Evolutionary conservation across 345 rosid species (phyloP).

Genomic region (Streptanthus diversifolius): DNA sequence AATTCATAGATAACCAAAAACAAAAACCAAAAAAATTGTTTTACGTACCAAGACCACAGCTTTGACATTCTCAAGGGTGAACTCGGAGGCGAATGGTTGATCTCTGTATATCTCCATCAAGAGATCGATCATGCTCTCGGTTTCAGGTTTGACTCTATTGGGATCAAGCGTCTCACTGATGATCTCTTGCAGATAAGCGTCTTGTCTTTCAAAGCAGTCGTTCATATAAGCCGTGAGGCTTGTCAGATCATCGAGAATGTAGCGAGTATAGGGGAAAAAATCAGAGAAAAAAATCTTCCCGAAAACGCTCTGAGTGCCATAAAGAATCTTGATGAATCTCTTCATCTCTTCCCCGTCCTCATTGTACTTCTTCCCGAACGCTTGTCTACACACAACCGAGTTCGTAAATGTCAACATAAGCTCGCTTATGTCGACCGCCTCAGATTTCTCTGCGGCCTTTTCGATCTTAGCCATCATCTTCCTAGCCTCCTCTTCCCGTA

Average conservation of each 20-base stretch:
- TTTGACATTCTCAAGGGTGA: slow-evolving; percentile 33
- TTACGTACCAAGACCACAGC: slow-evolving; percentile 24
- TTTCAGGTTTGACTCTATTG: slow-evolving; percentile 30
- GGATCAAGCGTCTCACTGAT: slow-evolving; percentile 8
- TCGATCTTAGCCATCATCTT: slow-evolving; percentile 27
- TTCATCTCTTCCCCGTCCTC: slow-evolving; percentile 35
- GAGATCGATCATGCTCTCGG: slow-evolving; percentile 35
- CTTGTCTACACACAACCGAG: slow-evolving; percentile 34
- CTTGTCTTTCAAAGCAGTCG: too few relatives aligned
- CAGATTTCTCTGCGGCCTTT: neutral
- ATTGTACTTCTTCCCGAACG: slow-evolving; percentile 38
- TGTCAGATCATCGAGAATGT: too few relatives aligned
- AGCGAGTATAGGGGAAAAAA: slow-evolving; percentile 21
- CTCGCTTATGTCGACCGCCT: slow-evolving; percentile 29
- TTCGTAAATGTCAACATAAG: slow-evolving; percentile 28
- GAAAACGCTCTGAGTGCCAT: slow-evolving; percentile 29
- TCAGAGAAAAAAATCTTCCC: slow-evolving; percentile 33
- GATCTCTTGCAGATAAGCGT: too few relatives aligned
- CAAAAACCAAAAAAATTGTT: neutral
- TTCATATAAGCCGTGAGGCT: too few relatives aligned
- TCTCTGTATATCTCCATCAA: slow-evolving; percentile 18
- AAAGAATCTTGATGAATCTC: slow-evolving; percentile 29
- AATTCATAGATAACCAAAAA: neutral
- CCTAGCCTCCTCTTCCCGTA: slow-evolving; percentile 32
- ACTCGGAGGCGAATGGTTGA: slow-evolving; percentile 15